Conservation (phyloP, 2,329 filamentous ascomycete species). For the Fusarium sp. region DNA sequence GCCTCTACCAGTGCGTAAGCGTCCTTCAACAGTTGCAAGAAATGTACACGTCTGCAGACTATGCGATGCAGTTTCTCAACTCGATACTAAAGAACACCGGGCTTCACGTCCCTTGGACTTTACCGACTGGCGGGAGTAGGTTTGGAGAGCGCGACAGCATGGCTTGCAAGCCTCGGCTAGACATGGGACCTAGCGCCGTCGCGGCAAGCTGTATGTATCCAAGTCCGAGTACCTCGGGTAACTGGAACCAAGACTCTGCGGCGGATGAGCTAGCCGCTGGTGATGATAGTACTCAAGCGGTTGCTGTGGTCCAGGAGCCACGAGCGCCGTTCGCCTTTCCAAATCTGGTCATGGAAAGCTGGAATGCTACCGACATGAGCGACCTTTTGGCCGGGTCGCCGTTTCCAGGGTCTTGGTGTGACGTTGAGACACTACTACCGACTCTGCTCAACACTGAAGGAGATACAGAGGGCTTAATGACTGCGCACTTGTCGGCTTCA, state of each 20-base stretch:
- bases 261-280: not conserved
- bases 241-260: not conserved
- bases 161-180: not conserved
- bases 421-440: not conserved
- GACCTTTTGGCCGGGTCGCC: not conserved
- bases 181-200: not conserved
- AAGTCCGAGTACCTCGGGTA: not conserved
- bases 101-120: not conserved
- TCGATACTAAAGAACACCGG: not conserved
- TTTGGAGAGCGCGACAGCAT: not conserved
- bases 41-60: not conserved
- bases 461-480: not conserved
- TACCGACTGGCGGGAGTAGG: not conserved
- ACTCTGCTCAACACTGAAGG: not conserved
- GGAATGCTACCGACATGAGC: not conserved
- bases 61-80: not conserved
- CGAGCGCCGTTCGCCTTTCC: not conserved
- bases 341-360: not conserved
- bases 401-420: not conserved
- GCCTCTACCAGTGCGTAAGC: not conserved
- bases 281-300: not conserved
- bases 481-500: not conserved
- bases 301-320: not conserved
- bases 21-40: not conserved
- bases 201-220: not conserved